Percentiles rank a stretch among this genome's conserved stretches.
These are phyloP conservation scores for Moricandia arvensis DNA, from an alignment of 345 rosid genomes.

Conservation along the genomic window DNA sequence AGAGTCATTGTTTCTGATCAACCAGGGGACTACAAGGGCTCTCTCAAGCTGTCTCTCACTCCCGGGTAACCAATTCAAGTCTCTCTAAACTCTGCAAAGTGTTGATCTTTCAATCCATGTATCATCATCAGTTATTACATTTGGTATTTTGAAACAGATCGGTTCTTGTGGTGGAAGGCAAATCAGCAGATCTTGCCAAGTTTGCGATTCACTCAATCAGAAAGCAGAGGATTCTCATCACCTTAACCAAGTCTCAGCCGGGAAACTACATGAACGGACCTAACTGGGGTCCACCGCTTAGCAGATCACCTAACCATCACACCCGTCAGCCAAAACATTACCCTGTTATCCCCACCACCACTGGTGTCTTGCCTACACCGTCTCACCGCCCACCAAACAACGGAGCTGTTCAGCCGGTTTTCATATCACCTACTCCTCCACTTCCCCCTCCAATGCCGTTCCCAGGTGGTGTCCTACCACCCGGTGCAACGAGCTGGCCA, in stretches of 20 bases:
- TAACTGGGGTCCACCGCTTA: conserved; percentile 62
- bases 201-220: conserved; percentile 67
- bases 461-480: conserved; percentile 60
- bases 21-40: conserved; percentile 80
- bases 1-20: conserved; percentile 53
- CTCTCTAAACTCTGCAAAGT: conserved; percentile 10
- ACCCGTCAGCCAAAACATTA: conserved; percentile 56
- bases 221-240: conserved; percentile 71
- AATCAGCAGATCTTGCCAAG: conserved; percentile 67
- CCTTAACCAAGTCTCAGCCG: conserved; percentile 68
- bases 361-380: conserved; percentile 55
- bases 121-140: background rate
- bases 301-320: conserved; percentile 54
- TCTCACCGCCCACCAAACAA: conserved; percentile 43
- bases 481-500: conserved; percentile 62
- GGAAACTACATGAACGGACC: conserved; percentile 41
- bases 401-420: conserved; percentile 49
- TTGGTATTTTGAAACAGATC: conserved; percentile 48
- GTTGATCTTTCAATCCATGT: conserved; percentile 5
- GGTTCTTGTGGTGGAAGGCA: conserved; percentile 73
- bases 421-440: conserved; percentile 56
- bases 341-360: conserved; percentile 32
- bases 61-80: conserved; percentile 62
- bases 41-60: conserved; percentile 69
- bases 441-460: conserved; percentile 56